These are phyloP conservation scores for Candida tammaniensis DNA, from an alignment of 805 yeast genomes.

Conservation along the genomic window DNA sequence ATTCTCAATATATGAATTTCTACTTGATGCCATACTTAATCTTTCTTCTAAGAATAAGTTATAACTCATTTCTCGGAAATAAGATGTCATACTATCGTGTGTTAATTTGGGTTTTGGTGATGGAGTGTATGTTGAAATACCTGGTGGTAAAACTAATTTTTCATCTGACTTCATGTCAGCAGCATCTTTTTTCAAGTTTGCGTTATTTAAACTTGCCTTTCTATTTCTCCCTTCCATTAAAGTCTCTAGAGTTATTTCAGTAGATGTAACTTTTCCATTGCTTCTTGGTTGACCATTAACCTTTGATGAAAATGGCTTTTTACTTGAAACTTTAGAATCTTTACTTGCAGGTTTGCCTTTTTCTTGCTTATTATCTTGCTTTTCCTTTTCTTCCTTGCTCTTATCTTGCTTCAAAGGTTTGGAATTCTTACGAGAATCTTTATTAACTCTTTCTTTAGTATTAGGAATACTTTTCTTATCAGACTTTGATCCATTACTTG, in stretches of 20 bases:
- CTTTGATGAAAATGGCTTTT: too few species aligned
- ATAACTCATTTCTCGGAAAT: slow-evolving; percentile 57
- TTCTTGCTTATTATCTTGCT: not conserved
- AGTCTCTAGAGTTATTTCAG: too few species aligned
- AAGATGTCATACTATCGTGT: slow-evolving; percentile 49
- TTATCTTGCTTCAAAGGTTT: too few species aligned
- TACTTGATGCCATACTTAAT: slow-evolving; percentile 31
- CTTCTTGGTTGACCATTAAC: not conserved
- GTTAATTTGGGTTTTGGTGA: slow-evolving; percentile 41
- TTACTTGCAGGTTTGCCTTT: too few species aligned
- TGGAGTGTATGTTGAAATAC: slow-evolving; percentile 29
- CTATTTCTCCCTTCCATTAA: too few species aligned
- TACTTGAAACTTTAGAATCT: too few species aligned
- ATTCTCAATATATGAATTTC: slow-evolving; percentile 29
- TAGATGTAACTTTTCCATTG: not conserved
- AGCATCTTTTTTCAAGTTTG: not conserved
- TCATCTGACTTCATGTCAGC: not conserved
- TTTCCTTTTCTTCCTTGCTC: slow-evolving; percentile 1
- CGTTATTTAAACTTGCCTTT: too few species aligned
- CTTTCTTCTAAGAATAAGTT: slow-evolving; percentile 64
- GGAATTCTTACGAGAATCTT: not conserved
- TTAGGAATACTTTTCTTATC: too few species aligned
- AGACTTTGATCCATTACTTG: too few species aligned
- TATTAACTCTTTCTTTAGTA: not conserved
- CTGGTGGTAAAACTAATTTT: slow-evolving; percentile 18